phyloP scores from a whole-genome alignment of 2,329 filamentous ascomycete genomes.

The Ceratocystis cacaofunesta region DNA sequence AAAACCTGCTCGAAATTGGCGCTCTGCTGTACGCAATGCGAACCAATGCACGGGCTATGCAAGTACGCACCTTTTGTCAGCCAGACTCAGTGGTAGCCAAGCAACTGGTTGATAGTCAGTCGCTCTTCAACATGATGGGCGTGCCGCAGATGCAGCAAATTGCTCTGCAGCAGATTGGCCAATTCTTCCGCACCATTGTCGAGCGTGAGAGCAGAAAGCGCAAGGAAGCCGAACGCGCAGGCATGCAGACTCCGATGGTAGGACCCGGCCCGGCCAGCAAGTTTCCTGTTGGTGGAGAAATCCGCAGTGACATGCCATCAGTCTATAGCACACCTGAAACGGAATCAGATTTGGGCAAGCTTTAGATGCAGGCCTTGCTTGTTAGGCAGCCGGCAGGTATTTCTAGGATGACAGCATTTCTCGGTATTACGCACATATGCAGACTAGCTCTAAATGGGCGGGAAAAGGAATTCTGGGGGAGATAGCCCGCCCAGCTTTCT shows the following conservation, averaged over 20 bases:
- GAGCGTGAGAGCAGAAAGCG: constrained; percentile 30
- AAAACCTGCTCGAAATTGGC: constrained; percentile 29
- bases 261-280: constrained; percentile 4
- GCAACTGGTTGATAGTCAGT: constrained; percentile 40
- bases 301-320: constrained; percentile 9
- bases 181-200: constrained; percentile 40
- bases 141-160: constrained; percentile 30
- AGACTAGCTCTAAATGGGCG: neutral
- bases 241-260: constrained; percentile 14
- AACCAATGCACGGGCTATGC: constrained; percentile 36
- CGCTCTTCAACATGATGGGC: constrained; percentile 35
- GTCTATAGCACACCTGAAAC: neutral
- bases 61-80: constrained; percentile 41
- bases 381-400: neutral
- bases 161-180: constrained; percentile 34
- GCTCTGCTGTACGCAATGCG: constrained; percentile 39
- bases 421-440: neutral
- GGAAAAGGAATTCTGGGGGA: no score
- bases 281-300: constrained; percentile 11
- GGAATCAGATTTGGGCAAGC: neutral
- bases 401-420: neutral
- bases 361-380: neutral
- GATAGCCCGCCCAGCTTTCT: no score
- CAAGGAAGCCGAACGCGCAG: constrained; percentile 20
- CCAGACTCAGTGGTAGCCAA: constrained; percentile 44